Base-by-base conservation (phyloP, 345 rosid genomes). In the Eucalyptus rudis region DNA sequence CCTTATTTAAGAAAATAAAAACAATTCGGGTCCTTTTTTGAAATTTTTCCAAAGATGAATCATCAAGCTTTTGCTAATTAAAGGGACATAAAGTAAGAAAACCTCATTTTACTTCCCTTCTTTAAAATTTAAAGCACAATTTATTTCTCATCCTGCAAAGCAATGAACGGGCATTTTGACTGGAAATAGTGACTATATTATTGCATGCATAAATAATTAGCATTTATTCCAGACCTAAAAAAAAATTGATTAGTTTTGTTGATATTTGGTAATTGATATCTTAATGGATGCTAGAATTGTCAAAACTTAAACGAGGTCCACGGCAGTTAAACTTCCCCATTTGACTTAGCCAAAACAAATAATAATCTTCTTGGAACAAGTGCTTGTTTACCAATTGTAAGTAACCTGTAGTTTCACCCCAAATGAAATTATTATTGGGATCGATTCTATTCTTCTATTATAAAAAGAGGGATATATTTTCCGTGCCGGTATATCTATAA, bases 11-110 rank as follows among this genome's bases (percentile, higher is more conserved):
- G 5, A 49, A 49, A 49, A 49, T 49, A 49, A 49, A 49, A 5
- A 49, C 1, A 49, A 14, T 13, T 49, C 2, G 1, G 50, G 0
- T 49, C 15, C 1, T 49, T 49, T 49, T 49, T 49, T 49, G 2
- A 49, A 49, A 12, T 13, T 49, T 49, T 49, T 14, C 5, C 50
- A 33, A 10, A 36, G 7, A 33, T 36, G 5, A 76, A 76, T 11
- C 15, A 20, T 76, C 3, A 2, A 76, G 84, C 15, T 22, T 76
- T 36, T 76, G 47, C 47, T 36, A 76, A 76, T 76, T 12, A 40
- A 76, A 40, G 24, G 47, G 20, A 76, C 8, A 40, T 24, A 24
- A 19, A 20, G 24, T 76, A 76, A 76, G 24, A 64, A 22, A 76
- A 6, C 27, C 27, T 29, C 43, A 25, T 86, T 86, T 49, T 51